Percentiles rank a stretch among this genome's conserved stretches.
Evolutionary conservation across 305 asterid species (phyloP).

Genomic region (Solanum hybrid): DNA sequence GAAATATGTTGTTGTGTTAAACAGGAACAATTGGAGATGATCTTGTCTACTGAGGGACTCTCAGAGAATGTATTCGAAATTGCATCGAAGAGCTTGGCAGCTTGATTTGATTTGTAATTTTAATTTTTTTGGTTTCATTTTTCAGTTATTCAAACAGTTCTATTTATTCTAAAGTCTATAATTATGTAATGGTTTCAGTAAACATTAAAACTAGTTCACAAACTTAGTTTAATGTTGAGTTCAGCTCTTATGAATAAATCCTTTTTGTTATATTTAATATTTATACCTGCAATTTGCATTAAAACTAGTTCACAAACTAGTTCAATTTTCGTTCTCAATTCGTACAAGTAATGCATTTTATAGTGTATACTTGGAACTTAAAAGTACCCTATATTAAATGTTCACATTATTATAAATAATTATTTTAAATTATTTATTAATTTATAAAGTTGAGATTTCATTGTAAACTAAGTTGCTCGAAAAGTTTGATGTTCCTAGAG

Average conservation of each 20-base stretch:
- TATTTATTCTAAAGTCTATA: not conserved
- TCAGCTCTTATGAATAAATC: not conserved
- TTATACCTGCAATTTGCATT: not conserved
- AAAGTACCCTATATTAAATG: not conserved
- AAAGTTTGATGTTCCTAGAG: not conserved
- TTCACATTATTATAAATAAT: not conserved
- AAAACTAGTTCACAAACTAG: too few species aligned
- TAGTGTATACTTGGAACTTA: too few species aligned
- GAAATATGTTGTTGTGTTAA: not conserved
- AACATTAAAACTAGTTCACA: not conserved
- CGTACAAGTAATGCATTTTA: not conserved
- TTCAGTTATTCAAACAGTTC: not conserved
- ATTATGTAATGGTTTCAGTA: not conserved
- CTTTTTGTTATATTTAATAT: not conserved
- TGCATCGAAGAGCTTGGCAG: constrained; percentile 77
- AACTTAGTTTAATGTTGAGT: not conserved
- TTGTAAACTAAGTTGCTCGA: not conserved
- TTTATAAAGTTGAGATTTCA: too few species aligned
- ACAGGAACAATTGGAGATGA: constrained; percentile 81
- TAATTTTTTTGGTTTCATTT: not conserved
- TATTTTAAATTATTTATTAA: too few species aligned
- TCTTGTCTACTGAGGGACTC: constrained; percentile 52
- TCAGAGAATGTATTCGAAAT: constrained; percentile 78
- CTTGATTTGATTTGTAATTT: constrained; percentile 12
- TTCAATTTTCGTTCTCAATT: not conserved